Base-by-base conservation (phyloP, 495 filamentous ascomycete genomes). In the Lepidopterella palustris region DNA sequence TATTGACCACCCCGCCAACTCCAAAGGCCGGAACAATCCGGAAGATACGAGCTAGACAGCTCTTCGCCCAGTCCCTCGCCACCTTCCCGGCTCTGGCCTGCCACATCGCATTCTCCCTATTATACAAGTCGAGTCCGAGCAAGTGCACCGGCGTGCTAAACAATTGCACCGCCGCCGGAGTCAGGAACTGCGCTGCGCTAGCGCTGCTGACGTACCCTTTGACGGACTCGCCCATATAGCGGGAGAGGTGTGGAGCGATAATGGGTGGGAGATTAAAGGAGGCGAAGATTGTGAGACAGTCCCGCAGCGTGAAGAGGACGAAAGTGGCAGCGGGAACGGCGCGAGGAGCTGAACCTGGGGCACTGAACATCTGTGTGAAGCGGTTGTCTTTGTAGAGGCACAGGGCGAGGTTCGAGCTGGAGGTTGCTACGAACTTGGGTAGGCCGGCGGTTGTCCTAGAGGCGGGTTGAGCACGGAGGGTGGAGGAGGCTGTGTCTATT, bases 1-100 rank as follows among this genome's bases (percentile, higher is more conserved):
- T 77, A 78, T 97, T 97, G 3, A 91, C 87, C 47, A 96, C 91
- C 2, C 92, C 92, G 1, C 92, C 92, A 45, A 96, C 76, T 26
- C 92, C 92, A 80, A 96, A 97, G 18, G 92, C 92, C 50, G 93
- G 92, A 25, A 97, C 80, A 65, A 97, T 96, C 74, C 93, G 84
- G 40, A 87, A 88, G 77, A 97, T 88, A 51, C 93, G 78, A 63
- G 92, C 92, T 66, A 81, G 78, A 40, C 82, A 82, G 67, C 89
- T 95, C 8, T 86, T 78, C 24, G 79, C 76, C 80, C 91, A 97
- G 68, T 96, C 91, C 70, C 80, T 79, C 51, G 79, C 76, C 11
- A 97, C 84, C 48, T 82, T 80, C 15, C 72, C 63, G 73, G 79
- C 79, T 40, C 92, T 78, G 4, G 87, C 83, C 45, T 73, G 70